Conservation (phyloP, 208 protist genomes). For the Leishmania amazonensis region DNA sequence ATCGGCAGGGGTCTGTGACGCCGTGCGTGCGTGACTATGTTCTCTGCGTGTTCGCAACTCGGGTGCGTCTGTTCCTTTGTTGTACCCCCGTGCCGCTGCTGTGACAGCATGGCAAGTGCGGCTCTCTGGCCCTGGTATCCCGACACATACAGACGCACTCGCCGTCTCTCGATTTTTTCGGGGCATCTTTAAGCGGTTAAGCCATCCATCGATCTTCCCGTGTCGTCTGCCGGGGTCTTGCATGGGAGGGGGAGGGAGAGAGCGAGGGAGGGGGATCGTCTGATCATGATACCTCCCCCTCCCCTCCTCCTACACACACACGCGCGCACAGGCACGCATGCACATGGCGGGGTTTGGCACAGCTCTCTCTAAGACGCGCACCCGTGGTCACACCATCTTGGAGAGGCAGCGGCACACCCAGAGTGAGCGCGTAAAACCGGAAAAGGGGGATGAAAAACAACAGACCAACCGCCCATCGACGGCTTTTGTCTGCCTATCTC, state of each 20-base stretch:
- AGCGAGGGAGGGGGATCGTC: background rate
- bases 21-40: background rate
- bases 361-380: background rate
- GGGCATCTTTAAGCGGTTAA: slow-evolving; percentile 2
- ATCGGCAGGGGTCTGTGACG: slow-evolving; percentile 74
- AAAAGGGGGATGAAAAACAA: background rate
- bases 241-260: background rate
- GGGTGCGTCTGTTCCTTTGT: background rate
- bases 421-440: too few relatives aligned
- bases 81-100: background rate
- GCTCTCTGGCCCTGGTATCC: background rate
- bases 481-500: background rate
- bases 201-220: background rate
- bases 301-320: background rate
- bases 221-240: background rate
- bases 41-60: background rate
- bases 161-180: background rate
- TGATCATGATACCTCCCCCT: background rate
- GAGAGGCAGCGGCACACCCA: too few relatives aligned
- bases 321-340: background rate
- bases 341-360: background rate
- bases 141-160: background rate
- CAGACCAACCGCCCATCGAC: background rate
- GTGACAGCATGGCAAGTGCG: background rate
- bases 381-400: background rate